Percentiles rank a stretch among this genome's conserved stretches.
phyloP scores from a whole-genome alignment of 2,329 filamentous ascomycete genomes.

The Penicillium sp. region DNA sequence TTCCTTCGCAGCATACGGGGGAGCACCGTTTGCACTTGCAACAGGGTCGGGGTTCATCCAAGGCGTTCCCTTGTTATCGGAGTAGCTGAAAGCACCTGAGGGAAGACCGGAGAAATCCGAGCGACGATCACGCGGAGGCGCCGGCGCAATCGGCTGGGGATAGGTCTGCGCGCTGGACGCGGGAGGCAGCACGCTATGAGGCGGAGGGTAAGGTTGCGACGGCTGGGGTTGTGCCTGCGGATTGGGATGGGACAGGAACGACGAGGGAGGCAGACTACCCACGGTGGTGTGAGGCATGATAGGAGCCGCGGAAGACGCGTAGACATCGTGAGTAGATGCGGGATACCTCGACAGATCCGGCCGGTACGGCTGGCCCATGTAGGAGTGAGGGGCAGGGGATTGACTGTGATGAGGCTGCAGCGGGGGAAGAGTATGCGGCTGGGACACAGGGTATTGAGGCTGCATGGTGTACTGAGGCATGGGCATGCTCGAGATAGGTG shows the following conservation, averaged over 20 bases:
- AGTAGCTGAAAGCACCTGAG: slow-evolving; percentile 54
- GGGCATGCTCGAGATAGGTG: slow-evolving; percentile 39
- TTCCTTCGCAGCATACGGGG: slow-evolving; percentile 37
- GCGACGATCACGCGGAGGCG: slow-evolving; percentile 48
- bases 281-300: slow-evolving; percentile 38
- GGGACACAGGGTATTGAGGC: slow-evolving; percentile 38
- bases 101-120: slow-evolving; percentile 60
- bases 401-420: slow-evolving; percentile 41
- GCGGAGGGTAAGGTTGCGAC: slow-evolving; percentile 35
- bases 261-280: slow-evolving; percentile 36
- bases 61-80: slow-evolving; percentile 50
- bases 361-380: slow-evolving; percentile 37
- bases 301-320: slow-evolving; percentile 35
- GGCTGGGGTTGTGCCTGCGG: slow-evolving; percentile 33
- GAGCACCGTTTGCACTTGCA: slow-evolving; percentile 35
- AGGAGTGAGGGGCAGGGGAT: slow-evolving; percentile 36
- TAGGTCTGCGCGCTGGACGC: slow-evolving; percentile 59
- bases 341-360: slow-evolving; percentile 39
- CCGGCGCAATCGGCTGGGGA: slow-evolving; percentile 67
- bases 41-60: slow-evolving; percentile 38
- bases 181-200: slow-evolving; percentile 55
- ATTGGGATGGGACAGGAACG: slow-evolving; percentile 36
- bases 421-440: slow-evolving; percentile 40
- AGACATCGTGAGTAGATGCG: slow-evolving; percentile 36
- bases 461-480: slow-evolving; percentile 43